Evolutionary conservation across 2,329 filamentous ascomycete species (phyloP).

Genomic region (Dendryphion nanum): DNA sequence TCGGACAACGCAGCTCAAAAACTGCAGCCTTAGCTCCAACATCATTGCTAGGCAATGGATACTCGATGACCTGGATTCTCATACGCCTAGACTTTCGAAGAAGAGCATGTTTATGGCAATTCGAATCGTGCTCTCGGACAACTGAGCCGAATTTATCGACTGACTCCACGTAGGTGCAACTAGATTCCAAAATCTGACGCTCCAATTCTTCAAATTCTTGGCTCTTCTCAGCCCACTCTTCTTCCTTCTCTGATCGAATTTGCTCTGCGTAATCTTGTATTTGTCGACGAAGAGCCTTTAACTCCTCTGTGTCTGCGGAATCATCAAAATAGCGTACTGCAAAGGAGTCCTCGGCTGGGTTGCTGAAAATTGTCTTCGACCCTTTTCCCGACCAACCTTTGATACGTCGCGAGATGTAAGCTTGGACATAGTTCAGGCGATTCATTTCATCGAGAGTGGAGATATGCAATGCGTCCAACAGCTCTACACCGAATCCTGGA

Average conservation of each 20-base stretch:
- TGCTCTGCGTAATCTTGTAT: too few species aligned
- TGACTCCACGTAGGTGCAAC: slow-evolving; percentile 30
- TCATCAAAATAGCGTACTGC: slow-evolving; percentile 47
- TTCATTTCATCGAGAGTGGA: slow-evolving; percentile 48
- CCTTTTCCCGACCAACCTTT: slow-evolving; percentile 6
- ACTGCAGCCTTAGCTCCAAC: slow-evolving; percentile 45
- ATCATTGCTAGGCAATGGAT: slow-evolving; percentile 45
- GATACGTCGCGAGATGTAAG: slow-evolving; percentile 46
- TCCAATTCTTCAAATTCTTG: slow-evolving; percentile 39
- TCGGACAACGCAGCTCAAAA: slow-evolving; percentile 53
- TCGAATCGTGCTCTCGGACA: slow-evolving; percentile 11
- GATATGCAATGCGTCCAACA: slow-evolving; percentile 58
- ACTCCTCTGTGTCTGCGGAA: slow-evolving; percentile 17
- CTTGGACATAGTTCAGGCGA: slow-evolving; percentile 51
- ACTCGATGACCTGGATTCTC: slow-evolving; percentile 50
- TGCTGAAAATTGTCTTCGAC: slow-evolving; percentile 49
- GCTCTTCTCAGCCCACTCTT: slow-evolving; percentile 38
- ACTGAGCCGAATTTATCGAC: slow-evolving; percentile 5
- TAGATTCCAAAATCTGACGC: slow-evolving; percentile 27
- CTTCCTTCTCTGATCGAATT: slow-evolving; percentile 39
- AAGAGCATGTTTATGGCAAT: slow-evolving; percentile 49
- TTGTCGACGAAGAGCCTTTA: too few species aligned
- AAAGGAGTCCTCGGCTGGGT: slow-evolving; percentile 44
- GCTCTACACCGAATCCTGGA: slow-evolving; percentile 50
- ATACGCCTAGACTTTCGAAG: slow-evolving; percentile 40